Evolutionary conservation across 2,329 filamentous ascomycete species (phyloP).

Genomic region (Thermochaetoides dissita): DNA sequence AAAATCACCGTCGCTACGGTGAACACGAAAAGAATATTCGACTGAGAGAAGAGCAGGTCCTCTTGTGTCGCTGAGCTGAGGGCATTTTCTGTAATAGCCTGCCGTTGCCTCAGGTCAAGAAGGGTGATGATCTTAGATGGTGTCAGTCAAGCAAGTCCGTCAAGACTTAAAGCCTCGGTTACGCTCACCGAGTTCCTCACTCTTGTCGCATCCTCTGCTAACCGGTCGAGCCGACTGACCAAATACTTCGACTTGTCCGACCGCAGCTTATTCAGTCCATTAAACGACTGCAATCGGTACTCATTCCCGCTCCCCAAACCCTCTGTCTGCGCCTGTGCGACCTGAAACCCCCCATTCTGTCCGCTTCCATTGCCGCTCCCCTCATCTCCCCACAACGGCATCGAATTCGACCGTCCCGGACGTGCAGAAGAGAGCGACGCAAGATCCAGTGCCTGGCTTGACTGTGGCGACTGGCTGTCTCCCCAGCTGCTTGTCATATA

Average conservation of each 20-base stretch:
- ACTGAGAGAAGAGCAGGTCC: background rate
- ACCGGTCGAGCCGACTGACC: background rate
- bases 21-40: background rate
- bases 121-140: background rate
- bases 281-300: background rate
- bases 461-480: too few relatives aligned
- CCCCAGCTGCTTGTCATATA: too few relatives aligned
- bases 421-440: too few relatives aligned
- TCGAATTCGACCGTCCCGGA: too few relatives aligned
- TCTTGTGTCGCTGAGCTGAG: background rate
- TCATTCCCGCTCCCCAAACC: background rate
- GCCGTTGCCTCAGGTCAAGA: background rate
- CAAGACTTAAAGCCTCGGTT: background rate
- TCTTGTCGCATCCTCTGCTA: background rate
- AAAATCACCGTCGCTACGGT: background rate
- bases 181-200: background rate
- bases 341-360: too few relatives aligned
- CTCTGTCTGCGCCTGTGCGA: too few relatives aligned
- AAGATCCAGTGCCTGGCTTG: too few relatives aligned
- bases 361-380: too few relatives aligned
- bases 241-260: background rate
- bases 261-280: background rate
- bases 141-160: too few relatives aligned
- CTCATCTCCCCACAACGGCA: too few relatives aligned
- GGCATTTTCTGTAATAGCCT: background rate